A percentile compares a stretch with the other conserved stretches of the same genome.
Evolutionary conservation across 2,329 filamentous ascomycete genomes (phyloP).

Genomic region (Diplocarpon mali): DNA sequence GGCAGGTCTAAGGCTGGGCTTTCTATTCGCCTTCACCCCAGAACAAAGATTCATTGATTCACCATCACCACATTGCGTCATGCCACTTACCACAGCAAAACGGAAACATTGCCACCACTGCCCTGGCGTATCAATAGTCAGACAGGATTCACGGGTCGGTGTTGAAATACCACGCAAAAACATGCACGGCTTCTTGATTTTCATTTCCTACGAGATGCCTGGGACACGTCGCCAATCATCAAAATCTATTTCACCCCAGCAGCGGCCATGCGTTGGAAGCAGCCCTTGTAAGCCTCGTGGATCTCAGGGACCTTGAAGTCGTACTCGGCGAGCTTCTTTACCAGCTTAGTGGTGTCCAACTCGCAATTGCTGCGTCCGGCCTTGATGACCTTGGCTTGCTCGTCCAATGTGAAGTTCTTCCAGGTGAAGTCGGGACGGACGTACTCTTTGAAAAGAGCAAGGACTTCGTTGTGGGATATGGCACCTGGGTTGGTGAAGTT

Average conservation of each 20-base stretch:
- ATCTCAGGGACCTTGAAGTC: constrained; percentile 47
- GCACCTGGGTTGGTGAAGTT: constrained; percentile 63
- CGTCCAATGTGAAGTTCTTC: constrained; percentile 55
- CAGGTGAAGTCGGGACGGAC: constrained; percentile 49
- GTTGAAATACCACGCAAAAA: not conserved
- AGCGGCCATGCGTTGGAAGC: constrained; percentile 53
- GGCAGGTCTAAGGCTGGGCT: not conserved
- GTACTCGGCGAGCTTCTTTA: constrained; percentile 48
- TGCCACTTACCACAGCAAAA: not conserved
- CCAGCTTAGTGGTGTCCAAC: constrained; percentile 51
- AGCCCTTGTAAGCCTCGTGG: constrained; percentile 47
- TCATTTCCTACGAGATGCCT: constrained; percentile 5
- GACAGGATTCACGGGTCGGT: not conserved
- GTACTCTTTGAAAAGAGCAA: constrained; percentile 50
- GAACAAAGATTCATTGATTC: not conserved
- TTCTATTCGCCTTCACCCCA: not conserved
- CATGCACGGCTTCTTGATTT: constrained; percentile 6
- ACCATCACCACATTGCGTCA: constrained; percentile 3
- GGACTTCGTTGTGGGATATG: constrained; percentile 61
- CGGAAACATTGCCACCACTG: not conserved
- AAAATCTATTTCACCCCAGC: constrained; percentile 37
- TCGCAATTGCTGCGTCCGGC: constrained; percentile 56
- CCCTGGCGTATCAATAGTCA: not conserved
- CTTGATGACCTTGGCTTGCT: constrained; percentile 57
- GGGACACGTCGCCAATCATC: constrained; percentile 9